These are phyloP conservation scores for Malassezia furfur DNA, from an alignment of 1,284 basidiomycete genomes.

Conservation along the genomic window DNA sequence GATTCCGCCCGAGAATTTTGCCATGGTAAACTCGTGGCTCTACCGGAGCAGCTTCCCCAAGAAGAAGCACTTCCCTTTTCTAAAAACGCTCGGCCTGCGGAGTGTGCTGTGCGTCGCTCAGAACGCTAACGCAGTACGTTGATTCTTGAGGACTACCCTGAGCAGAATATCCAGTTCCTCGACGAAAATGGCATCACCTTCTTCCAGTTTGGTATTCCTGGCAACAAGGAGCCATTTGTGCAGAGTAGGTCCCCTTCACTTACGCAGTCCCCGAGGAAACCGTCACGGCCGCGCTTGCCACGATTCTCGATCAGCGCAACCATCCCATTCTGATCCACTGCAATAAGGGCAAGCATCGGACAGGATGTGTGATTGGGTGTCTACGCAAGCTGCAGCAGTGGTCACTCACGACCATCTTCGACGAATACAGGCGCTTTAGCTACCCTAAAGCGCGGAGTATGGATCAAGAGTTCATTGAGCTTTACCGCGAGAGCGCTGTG, in stretches of 20 bases:
- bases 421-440: conserved; percentile 54
- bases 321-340: conserved; percentile 56
- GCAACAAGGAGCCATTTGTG: conserved; percentile 52
- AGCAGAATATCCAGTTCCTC: conserved; percentile 52
- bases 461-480: conserved; percentile 56
- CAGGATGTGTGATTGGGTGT: conserved; percentile 55
- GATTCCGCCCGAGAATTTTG: conserved; percentile 45
- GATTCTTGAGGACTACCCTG: conserved; percentile 53
- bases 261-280: conserved; percentile 52
- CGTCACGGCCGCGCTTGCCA: conserved; percentile 53
- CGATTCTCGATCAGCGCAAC: conserved; percentile 54
- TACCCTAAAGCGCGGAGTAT: conserved; percentile 53
- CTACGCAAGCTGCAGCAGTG: conserved; percentile 54
- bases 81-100: conserved; percentile 53
- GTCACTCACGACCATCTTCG: conserved; percentile 54
- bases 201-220: conserved; percentile 55
- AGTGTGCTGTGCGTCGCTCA: conserved; percentile 51
- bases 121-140: conserved; percentile 3
- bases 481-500: conserved; percentile 38
- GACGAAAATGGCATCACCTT: conserved; percentile 50
- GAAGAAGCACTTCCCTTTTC: conserved; percentile 53
- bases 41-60: conserved; percentile 54
- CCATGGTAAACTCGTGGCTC: conserved; percentile 51
- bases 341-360: conserved; percentile 57
- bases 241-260: conserved; percentile 13